Evolutionary conservation across 345 rosid genomes (phyloP).

Genomic region (Gynandropsis gynandra): DNA sequence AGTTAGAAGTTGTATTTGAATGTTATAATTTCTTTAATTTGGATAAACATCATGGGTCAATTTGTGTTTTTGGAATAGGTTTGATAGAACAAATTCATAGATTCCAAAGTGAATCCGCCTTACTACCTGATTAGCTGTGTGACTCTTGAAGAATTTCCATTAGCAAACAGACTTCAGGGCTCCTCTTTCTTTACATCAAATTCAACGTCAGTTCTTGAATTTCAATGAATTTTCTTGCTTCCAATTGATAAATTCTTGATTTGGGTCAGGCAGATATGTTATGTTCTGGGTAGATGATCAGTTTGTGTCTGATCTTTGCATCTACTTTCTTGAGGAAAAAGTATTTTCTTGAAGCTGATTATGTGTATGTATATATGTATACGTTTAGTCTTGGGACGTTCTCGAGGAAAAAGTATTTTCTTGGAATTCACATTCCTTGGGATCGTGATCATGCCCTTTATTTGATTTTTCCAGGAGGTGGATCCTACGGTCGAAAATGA

Average conservation of each 20-base stretch:
- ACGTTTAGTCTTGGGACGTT: background rate
- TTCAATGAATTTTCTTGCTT: too few species aligned
- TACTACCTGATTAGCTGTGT: background rate
- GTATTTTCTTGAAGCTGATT: too few species aligned
- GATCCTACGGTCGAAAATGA: slow-evolving; percentile 95
- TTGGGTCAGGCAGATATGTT: too few species aligned
- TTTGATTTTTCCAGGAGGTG: slow-evolving; percentile 58
- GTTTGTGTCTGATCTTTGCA: too few species aligned
- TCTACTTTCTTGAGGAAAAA: too few species aligned
- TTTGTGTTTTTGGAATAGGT: background rate
- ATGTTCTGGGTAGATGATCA: too few species aligned
- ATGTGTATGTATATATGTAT: background rate
- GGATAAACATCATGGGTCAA: background rate
- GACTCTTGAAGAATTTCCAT: too few species aligned
- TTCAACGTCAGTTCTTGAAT: background rate
- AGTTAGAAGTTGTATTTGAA: slow-evolving; percentile 5
- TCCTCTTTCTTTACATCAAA: background rate
- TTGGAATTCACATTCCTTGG: background rate
- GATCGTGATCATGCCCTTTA: slow-evolving; percentile 14
- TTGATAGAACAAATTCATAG: background rate
- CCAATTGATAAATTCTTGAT: too few species aligned
- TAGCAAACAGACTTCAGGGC: too few species aligned
- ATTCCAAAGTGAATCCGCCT: background rate
- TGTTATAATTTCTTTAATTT: background rate
- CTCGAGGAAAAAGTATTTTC: too few species aligned